Conservation (phyloP, 306 rosid species). For the Ochetophila trinervis region DNA sequence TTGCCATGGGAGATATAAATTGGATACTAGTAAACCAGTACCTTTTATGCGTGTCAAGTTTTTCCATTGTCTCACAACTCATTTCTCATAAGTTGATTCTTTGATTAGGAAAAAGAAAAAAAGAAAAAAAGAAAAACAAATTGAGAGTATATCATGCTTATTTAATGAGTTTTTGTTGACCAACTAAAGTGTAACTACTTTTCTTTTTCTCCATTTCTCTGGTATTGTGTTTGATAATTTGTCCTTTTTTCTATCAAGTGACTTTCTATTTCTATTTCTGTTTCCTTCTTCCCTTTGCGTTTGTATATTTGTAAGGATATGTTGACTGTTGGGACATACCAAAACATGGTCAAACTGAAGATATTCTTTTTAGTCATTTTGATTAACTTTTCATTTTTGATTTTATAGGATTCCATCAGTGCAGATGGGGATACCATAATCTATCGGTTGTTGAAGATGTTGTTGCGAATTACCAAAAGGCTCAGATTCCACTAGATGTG, state of each 20-base stretch:
- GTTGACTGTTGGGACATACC: not conserved
- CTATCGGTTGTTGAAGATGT: slow-evolving; percentile 93
- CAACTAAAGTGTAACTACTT: too few relatives aligned
- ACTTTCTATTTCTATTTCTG: not conserved
- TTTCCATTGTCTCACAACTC: not conserved
- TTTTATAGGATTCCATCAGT: slow-evolving; percentile 85
- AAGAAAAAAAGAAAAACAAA: too few relatives aligned
- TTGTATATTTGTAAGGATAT: not conserved
- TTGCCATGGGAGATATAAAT: not conserved
- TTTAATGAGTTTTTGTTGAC: too few relatives aligned
- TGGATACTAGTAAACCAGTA: too few relatives aligned
- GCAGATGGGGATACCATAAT: slow-evolving; percentile 99
- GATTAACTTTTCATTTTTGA: slow-evolving; percentile 9
- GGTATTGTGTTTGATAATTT: too few relatives aligned
- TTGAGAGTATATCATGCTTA: too few relatives aligned
- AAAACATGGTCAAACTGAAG: not conserved
- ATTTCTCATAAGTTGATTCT: not conserved
- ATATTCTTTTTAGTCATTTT: not conserved
- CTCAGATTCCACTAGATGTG: slow-evolving; percentile 90
- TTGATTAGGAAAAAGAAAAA: too few relatives aligned
- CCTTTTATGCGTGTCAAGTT: too few relatives aligned
- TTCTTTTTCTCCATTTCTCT: too few relatives aligned
- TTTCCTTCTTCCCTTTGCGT: not conserved
- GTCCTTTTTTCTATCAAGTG: not conserved
- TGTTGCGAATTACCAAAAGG: slow-evolving; percentile 78